Percentiles rank a stretch among this genome's conserved stretches.
Conservation (phyloP, 176 grass and related monocot genomes). For the Oryza punctata region DNA sequence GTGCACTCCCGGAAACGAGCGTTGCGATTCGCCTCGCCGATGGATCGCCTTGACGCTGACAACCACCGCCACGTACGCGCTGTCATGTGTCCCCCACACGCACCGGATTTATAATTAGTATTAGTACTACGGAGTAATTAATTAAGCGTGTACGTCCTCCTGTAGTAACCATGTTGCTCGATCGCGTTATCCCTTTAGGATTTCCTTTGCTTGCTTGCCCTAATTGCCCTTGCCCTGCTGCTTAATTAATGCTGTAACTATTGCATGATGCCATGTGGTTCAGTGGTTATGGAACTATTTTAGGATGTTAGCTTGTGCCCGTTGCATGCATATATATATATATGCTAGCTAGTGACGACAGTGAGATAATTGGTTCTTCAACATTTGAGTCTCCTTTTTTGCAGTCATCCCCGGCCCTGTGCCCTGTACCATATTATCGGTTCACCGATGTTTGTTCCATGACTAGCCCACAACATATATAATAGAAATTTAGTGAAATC, state of each 20-base stretch:
- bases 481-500: too few species aligned
- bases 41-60: neutral
- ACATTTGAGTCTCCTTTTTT: too few species aligned
- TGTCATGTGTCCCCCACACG: neutral
- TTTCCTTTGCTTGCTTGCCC: neutral
- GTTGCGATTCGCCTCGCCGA: neutral
- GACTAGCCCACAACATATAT: too few species aligned
- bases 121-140: too few species aligned
- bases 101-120: neutral
- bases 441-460: too few species aligned
- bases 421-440: too few species aligned
- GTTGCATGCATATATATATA: neutral
- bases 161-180: neutral
- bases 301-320: neutral
- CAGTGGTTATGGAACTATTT: neutral
- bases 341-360: too few species aligned
- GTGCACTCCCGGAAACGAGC: neutral
- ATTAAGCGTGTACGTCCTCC: neutral
- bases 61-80: slow-evolving; percentile 29
- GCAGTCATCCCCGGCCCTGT: too few species aligned
- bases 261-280: neutral
- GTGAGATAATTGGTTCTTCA: neutral
- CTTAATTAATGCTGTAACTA: neutral
- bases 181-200: too few species aligned
- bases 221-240: neutral